Evolutionary conservation across 2,329 filamentous ascomycete species (phyloP).

Genomic region (Aspergillus thermomutatus): DNA sequence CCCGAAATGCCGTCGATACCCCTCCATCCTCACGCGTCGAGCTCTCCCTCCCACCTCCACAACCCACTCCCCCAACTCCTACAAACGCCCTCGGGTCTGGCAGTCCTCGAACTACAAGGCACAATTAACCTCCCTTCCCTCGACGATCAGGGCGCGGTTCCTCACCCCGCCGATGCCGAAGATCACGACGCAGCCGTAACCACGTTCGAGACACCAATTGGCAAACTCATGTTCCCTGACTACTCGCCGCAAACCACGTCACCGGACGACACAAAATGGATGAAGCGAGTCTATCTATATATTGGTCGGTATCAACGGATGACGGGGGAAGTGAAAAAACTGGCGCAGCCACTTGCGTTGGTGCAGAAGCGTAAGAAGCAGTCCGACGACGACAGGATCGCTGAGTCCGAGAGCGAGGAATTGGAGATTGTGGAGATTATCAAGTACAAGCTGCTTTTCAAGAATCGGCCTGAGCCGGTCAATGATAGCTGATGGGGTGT

Average conservation of each 20-base stretch:
- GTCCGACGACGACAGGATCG: conserved; percentile 14
- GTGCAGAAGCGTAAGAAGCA: conserved; percentile 55
- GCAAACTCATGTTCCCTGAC: conserved; percentile 74
- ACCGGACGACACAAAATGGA: conserved; percentile 66
- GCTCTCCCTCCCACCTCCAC: conserved; percentile 8
- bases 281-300: conserved; percentile 85
- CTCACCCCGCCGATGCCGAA: conserved; percentile 3
- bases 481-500: conserved; percentile 37
- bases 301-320: conserved; percentile 85
- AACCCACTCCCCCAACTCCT: conserved; percentile 76
- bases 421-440: conserved; percentile 86
- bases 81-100: conserved; percentile 83
- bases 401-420: conserved; percentile 34
- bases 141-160: conserved; percentile 13
- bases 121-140: conserved; percentile 70
- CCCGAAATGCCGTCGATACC: conserved; percentile 41
- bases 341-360: conserved; percentile 75
- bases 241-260: conserved; percentile 55
- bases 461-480: conserved; percentile 79
- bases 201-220: conserved; percentile 55
- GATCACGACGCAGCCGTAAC: conserved; percentile 10
- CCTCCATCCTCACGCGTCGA: conserved; percentile 30
- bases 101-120: conserved; percentile 88
- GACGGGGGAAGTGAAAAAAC: conserved; percentile 84
- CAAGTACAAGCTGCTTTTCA: conserved; percentile 82